A percentile compares a stretch with the other conserved stretches of the same genome.
Evolutionary conservation across 2,329 filamentous ascomycete species (phyloP).

Genomic region (Beauveria asiatica): DNA sequence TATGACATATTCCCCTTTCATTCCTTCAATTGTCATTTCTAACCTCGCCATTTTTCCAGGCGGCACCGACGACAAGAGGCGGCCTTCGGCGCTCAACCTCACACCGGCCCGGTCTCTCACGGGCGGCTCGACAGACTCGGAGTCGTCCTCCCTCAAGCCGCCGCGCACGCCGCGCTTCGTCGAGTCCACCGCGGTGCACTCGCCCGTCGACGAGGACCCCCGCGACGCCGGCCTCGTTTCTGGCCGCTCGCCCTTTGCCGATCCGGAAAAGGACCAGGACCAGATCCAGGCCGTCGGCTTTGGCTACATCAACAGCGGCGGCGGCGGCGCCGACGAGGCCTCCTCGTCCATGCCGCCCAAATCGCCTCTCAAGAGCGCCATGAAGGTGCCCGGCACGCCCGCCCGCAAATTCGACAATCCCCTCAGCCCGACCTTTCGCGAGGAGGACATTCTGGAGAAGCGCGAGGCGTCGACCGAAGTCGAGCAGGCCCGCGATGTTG

Average conservation of each 20-base stretch:
- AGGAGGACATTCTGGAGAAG: constrained; percentile 83
- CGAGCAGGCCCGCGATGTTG: constrained; percentile 78
- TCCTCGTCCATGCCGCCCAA: constrained; percentile 52
- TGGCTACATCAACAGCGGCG: constrained; percentile 67
- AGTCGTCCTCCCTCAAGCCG: constrained; percentile 51
- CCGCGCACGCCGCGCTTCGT: constrained; percentile 72
- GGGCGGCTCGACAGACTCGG: constrained; percentile 42
- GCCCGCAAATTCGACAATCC: constrained; percentile 65
- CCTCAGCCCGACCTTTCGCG: constrained; percentile 81
- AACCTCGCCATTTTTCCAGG: constrained; percentile 13
- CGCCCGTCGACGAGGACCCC: constrained; percentile 50
- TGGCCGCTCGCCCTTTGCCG: constrained; percentile 46
- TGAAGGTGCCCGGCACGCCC: constrained; percentile 79
- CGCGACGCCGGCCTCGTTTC: constrained; percentile 17
- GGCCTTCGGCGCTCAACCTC: constrained; percentile 48
- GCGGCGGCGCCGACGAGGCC: constrained; percentile 50
- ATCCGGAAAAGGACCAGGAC: constrained; percentile 40
- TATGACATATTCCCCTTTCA: constrained; percentile 10
- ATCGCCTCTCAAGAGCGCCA: constrained; percentile 75
- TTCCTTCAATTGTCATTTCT: background rate
- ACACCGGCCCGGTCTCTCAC: constrained; percentile 40
- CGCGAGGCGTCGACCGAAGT: constrained; percentile 73
- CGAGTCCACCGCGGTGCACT: constrained; percentile 72
- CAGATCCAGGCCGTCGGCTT: constrained; percentile 86
- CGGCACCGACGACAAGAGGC: constrained; percentile 43